Conservation (phyloP, 1,284 basidiomycete genomes). For the Xerocomus nothofagi region DNA sequence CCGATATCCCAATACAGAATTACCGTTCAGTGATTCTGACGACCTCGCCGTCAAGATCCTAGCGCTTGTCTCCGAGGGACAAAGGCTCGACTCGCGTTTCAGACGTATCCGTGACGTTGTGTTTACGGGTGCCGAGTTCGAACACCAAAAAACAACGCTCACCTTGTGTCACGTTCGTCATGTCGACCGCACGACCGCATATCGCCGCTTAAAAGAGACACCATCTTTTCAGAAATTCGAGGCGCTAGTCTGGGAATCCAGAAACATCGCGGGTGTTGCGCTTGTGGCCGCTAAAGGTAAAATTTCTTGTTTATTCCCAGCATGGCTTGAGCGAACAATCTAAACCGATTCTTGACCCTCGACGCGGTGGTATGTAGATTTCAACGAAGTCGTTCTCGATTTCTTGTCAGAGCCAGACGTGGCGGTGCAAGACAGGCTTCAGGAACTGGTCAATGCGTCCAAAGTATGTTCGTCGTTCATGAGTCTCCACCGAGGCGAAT, state of each 20-base stretch:
- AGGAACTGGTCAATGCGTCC: conserved; percentile 11
- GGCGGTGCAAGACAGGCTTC: conserved; percentile 15
- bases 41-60: conserved; percentile 5
- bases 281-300: conserved; percentile 21
- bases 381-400: conserved; percentile 22
- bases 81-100: conserved; percentile 15
- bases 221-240: conserved; percentile 16
- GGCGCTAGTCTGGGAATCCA: conserved; percentile 21
- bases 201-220: not conserved
- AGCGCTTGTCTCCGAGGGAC: conserved; percentile 17
- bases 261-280: conserved; percentile 10
- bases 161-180: conserved; percentile 12
- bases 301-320: not conserved
- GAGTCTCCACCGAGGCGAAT: no score
- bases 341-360: no score
- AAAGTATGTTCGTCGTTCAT: conserved; percentile 7
- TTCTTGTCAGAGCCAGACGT: conserved; percentile 16
- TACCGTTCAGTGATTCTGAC: conserved; percentile 17
- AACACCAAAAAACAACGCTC: conserved; percentile 7
- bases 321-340: not conserved
- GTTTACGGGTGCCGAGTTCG: conserved; percentile 7
- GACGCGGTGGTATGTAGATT: conserved; percentile 9
- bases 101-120: conserved; percentile 14
- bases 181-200: not conserved
- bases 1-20: not conserved